Conservation (phyloP, 2,329 filamentous ascomycete species). For the Diplodia scrobiculata region DNA sequence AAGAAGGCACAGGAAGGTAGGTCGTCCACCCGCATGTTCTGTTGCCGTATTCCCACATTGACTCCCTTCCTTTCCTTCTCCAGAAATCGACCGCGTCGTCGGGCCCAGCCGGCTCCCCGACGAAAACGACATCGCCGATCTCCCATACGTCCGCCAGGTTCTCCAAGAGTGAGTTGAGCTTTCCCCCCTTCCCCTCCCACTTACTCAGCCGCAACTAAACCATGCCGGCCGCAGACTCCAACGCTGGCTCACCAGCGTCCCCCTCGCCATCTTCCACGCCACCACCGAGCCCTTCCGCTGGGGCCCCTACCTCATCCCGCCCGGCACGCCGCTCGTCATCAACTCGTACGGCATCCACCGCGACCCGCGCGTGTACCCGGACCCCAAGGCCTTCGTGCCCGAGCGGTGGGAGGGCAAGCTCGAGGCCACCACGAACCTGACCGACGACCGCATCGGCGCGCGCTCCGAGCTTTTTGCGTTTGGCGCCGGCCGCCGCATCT, state of each 20-base stretch:
- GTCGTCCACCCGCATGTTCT: neutral
- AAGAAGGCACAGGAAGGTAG: conserved; percentile 36
- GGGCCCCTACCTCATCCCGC: conserved; percentile 45
- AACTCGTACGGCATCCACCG: conserved; percentile 43
- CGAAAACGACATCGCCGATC: conserved; percentile 26
- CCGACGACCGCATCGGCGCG: conserved; percentile 30
- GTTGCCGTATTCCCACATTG: too few relatives aligned
- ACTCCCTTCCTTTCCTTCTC: neutral
- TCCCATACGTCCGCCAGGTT: conserved; percentile 27
- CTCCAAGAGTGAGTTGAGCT: conserved; percentile 30
- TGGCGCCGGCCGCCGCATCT: conserved; percentile 44
- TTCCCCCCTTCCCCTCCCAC: neutral
- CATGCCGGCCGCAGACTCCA: neutral
- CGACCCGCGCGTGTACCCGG: conserved; percentile 32
- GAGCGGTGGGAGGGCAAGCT: conserved; percentile 34
- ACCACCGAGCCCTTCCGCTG: conserved; percentile 40
- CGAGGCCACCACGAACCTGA: conserved; percentile 31
- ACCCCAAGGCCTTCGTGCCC: conserved; percentile 15
- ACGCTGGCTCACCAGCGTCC: conserved; percentile 12
- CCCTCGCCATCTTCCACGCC: conserved; percentile 42
- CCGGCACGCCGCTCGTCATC: conserved; percentile 45
- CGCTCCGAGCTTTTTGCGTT: conserved; percentile 43
- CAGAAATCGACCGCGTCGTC: conserved; percentile 32
- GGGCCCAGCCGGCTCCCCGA: conserved; percentile 30
- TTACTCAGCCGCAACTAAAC: too few relatives aligned